Percentiles rank a stretch among this genome's conserved stretches.
Conservation (phyloP, 2,329 filamentous ascomycete genomes). For the Alternaria gansuensis region DNA sequence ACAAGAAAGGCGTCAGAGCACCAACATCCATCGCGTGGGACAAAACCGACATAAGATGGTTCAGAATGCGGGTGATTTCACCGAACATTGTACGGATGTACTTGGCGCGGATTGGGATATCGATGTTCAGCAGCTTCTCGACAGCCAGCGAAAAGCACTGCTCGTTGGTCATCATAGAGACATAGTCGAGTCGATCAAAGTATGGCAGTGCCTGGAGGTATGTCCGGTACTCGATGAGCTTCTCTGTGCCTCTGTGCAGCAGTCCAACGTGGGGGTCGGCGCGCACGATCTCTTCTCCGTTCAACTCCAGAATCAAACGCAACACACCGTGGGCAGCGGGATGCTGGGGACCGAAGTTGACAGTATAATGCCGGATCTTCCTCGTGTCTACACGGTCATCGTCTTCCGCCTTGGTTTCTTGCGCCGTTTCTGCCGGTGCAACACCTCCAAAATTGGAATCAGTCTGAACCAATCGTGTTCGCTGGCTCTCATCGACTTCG, state of each 20-base stretch:
- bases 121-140: conserved; percentile 96
- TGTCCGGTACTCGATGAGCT: conserved; percentile 99
- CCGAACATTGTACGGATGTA: conserved; percentile 96
- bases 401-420: conserved; percentile 56
- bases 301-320: conserved; percentile 95
- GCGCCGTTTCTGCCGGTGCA: conserved; percentile 56
- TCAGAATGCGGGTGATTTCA: conserved; percentile 91
- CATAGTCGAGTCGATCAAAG: conserved; percentile 98
- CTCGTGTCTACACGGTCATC: conserved; percentile 65
- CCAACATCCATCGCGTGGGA: conserved; percentile 99
- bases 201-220: conserved; percentile 98
- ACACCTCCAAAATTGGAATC: conserved; percentile 69
- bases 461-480: conserved; percentile 71
- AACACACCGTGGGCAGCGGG: conserved; percentile 98
- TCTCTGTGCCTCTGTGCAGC: conserved; percentile 96
- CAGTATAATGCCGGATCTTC: conserved; percentile 98
- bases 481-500: conserved; percentile 58
- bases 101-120: conserved; percentile 94
- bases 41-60: conserved; percentile 97
- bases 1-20: conserved; percentile 96
- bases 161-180: conserved; percentile 99
- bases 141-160: conserved; percentile 95
- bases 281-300: conserved; percentile 96
- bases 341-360: conserved; percentile 99
- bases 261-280: conserved; percentile 96